Percentiles rank a stretch among this genome's conserved stretches.
phyloP scores from a whole-genome alignment of 371 early-diverging fungal species.

The Smittium culicis region DNA sequence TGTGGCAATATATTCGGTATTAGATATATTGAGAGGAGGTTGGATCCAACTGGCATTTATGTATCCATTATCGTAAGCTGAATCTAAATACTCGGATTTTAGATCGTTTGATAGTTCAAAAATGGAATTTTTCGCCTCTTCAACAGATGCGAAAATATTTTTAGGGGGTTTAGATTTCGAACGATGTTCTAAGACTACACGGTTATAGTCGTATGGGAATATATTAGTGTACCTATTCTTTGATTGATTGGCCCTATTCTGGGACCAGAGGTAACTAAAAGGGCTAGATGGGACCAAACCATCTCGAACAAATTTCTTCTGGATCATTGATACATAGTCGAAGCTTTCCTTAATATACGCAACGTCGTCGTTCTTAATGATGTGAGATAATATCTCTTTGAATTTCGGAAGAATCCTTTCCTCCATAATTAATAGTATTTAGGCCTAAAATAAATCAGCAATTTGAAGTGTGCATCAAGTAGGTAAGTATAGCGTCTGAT shows the following conservation, averaged over 20 bases:
- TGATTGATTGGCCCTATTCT: not conserved
- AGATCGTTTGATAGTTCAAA: not conserved
- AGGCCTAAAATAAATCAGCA: no score
- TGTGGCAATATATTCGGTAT: slow-evolving; percentile 56
- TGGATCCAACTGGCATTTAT: slow-evolving; percentile 63
- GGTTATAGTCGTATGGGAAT: slow-evolving; percentile 9
- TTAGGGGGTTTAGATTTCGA: not conserved
- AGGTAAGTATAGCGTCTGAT: no score
- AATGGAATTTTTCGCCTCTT: not conserved
- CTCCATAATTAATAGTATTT: no score
- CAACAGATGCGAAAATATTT: not conserved
- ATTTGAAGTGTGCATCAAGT: no score
- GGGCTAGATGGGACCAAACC: no score
- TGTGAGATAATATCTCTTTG: no score
- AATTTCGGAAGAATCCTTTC: no score
- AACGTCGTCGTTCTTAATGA: no score
- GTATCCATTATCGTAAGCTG: slow-evolving; percentile 40
- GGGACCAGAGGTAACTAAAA: slow-evolving; percentile 8
- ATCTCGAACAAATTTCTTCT: no score
- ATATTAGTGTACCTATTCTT: slow-evolving; percentile 10
- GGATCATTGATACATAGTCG: no score
- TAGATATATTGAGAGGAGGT: slow-evolving; percentile 28
- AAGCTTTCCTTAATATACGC: no score
- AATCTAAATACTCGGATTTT: not conserved
- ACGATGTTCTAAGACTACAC: not conserved